phyloP scores from a whole-genome alignment of 192 early-diverging fungal species.

The Lunasporangiospora selenospora region DNA sequence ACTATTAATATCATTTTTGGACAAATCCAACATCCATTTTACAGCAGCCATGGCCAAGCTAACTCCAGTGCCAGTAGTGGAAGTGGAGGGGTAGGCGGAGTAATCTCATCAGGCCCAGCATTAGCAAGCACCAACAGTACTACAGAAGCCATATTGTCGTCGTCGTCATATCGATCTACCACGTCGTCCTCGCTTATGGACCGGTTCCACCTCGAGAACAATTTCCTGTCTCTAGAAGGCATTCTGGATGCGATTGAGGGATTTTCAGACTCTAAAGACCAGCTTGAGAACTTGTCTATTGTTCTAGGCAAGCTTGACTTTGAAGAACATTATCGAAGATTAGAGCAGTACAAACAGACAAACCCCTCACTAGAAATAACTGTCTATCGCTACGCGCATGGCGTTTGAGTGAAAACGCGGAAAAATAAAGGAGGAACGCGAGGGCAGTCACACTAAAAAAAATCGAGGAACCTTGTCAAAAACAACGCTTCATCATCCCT shows the following conservation, averaged over 20 bases:
- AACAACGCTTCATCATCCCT: too few species aligned
- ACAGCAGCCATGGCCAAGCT: background rate
- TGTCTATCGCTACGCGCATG: conserved; percentile 36
- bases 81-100: background rate
- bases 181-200: conserved; percentile 24
- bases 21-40: conserved; percentile 8
- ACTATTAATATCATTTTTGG: conserved; percentile 5
- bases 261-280: conserved; percentile 18
- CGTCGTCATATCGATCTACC: background rate
- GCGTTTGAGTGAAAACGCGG: conserved; percentile 2
- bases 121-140: too few species aligned
- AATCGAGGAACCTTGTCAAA: too few species aligned
- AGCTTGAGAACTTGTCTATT: conserved; percentile 35
- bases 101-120: background rate
- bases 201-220: conserved; percentile 39
- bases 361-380: conserved; percentile 27
- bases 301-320: conserved; percentile 38
- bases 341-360: conserved; percentile 24
- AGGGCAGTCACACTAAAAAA: too few species aligned
- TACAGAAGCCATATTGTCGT: too few species aligned
- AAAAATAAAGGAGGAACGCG: too few species aligned
- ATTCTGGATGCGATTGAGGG: conserved; percentile 43
- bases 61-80: background rate
- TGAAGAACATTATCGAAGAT: conserved; percentile 29
- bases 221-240: conserved; percentile 36